Conservation (phyloP, 2,329 filamentous ascomycete genomes). For the Talaromyces sp. region DNA sequence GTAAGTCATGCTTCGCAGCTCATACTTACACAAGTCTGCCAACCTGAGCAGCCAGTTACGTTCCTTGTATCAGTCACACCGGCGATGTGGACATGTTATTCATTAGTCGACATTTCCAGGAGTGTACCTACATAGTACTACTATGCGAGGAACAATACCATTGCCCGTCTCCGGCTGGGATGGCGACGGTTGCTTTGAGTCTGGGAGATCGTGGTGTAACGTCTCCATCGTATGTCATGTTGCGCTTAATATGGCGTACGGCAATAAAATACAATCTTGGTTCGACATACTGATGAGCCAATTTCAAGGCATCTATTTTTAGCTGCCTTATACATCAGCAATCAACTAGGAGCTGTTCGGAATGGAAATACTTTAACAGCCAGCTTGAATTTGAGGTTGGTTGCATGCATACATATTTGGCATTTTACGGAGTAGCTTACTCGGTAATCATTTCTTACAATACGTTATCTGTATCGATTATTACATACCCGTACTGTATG, state of each 20-base stretch:
- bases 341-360: neutral
- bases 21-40: neutral
- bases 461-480: neutral
- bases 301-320: neutral
- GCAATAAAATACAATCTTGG: neutral
- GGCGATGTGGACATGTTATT: neutral
- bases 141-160: neutral
- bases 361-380: neutral
- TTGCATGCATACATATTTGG: conserved; percentile 4
- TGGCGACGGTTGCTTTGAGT: conserved; percentile 7
- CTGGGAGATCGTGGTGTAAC: neutral
- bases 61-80: conserved; percentile 3
- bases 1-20: neutral
- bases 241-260: neutral
- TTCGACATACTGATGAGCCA: neutral
- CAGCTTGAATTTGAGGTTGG: neutral
- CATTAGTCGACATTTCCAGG: neutral
- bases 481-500: neutral
- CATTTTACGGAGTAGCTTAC: neutral
- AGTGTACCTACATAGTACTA: neutral
- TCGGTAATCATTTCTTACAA: neutral
- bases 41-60: neutral
- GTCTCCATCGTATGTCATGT: conserved; percentile 10
- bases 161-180: neutral
- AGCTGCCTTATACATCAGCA: neutral